Percentiles rank a stretch among this genome's conserved stretches.
These are phyloP conservation scores for Pleoardoris graminearum DNA, from an alignment of 2,329 filamentous ascomycete species.

Conservation along the genomic window DNA sequence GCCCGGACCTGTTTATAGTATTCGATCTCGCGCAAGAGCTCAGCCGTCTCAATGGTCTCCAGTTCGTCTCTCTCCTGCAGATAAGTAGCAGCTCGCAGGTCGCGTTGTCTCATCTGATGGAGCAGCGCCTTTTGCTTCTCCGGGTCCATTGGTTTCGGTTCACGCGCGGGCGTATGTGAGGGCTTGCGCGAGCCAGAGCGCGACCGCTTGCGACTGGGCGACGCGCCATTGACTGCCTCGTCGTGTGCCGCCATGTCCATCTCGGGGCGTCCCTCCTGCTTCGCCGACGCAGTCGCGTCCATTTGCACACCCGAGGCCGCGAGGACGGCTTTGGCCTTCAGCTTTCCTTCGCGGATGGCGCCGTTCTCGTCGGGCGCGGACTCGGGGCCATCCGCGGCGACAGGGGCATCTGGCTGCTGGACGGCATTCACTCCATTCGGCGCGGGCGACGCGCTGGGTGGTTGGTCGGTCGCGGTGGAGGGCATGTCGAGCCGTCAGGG, in stretches of 20 bases:
- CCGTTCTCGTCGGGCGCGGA: slow-evolving; percentile 43
- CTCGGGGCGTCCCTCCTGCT: slow-evolving; percentile 24
- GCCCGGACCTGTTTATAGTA: slow-evolving; percentile 50
- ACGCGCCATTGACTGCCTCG: slow-evolving; percentile 52
- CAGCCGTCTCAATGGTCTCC: slow-evolving; percentile 67
- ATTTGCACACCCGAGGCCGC: slow-evolving; percentile 54
- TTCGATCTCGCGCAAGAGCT: slow-evolving; percentile 41
- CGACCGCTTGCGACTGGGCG: slow-evolving; percentile 60
- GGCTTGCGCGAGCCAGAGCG: slow-evolving; percentile 61
- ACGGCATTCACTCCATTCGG: slow-evolving; percentile 36
- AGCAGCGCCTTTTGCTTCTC: slow-evolving; percentile 53
- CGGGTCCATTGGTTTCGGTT: slow-evolving; percentile 42
- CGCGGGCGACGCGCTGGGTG: slow-evolving; percentile 33
- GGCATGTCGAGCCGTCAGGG: slow-evolving; percentile 37
- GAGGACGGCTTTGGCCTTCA: slow-evolving; percentile 62
- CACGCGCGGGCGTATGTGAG: slow-evolving; percentile 42
- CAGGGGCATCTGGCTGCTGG: slow-evolving; percentile 36
- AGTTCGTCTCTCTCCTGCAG: slow-evolving; percentile 53
- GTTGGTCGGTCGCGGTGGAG: slow-evolving; percentile 36
- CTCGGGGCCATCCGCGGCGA: slow-evolving; percentile 30
- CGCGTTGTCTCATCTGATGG: slow-evolving; percentile 67
- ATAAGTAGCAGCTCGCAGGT: slow-evolving; percentile 61
- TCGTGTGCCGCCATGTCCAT: slow-evolving; percentile 40
- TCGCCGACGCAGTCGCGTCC: slow-evolving; percentile 35
- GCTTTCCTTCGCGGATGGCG: slow-evolving; percentile 61